Conservation (phyloP, 169 alveolate genomes). For the Plasmodium vivax region DNA sequence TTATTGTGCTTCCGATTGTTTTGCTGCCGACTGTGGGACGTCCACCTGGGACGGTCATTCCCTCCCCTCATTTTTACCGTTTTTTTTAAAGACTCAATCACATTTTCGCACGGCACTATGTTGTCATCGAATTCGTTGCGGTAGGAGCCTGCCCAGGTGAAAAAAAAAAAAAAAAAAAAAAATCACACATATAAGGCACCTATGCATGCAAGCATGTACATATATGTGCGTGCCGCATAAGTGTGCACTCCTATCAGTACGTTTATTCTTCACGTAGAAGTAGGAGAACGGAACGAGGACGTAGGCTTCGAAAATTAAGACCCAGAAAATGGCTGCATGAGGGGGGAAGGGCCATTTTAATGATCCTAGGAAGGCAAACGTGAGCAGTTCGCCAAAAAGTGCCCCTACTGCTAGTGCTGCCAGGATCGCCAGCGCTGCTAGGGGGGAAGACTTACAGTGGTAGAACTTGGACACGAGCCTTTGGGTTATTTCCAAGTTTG, state of each 20-base stretch:
- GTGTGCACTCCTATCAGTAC: constrained; percentile 3
- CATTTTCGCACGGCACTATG: constrained; percentile 44
- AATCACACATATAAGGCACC: background rate
- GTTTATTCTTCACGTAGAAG: constrained; percentile 42
- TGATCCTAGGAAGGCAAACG: background rate
- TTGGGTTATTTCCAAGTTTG: constrained; percentile 61
- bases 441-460: constrained; percentile 21
- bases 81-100: constrained; percentile 45
- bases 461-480: constrained; percentile 46
- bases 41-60: background rate
- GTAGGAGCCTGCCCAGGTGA: background rate
- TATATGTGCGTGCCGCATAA: background rate
- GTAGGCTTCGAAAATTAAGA: constrained; percentile 50
- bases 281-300: constrained; percentile 59
- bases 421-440: background rate
- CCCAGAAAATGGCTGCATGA: constrained; percentile 68
- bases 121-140: constrained; percentile 67
- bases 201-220: background rate
- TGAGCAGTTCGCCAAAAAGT: background rate
- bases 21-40: background rate
- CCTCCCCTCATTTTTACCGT: constrained; percentile 11
- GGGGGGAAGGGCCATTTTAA: background rate
- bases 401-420: too few species aligned
- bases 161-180: background rate
- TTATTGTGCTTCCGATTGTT: too few species aligned